These are phyloP conservation scores for Acanthamoeba lenticulata DNA, from an alignment of 208 protist species.

Conservation along the genomic window DNA sequence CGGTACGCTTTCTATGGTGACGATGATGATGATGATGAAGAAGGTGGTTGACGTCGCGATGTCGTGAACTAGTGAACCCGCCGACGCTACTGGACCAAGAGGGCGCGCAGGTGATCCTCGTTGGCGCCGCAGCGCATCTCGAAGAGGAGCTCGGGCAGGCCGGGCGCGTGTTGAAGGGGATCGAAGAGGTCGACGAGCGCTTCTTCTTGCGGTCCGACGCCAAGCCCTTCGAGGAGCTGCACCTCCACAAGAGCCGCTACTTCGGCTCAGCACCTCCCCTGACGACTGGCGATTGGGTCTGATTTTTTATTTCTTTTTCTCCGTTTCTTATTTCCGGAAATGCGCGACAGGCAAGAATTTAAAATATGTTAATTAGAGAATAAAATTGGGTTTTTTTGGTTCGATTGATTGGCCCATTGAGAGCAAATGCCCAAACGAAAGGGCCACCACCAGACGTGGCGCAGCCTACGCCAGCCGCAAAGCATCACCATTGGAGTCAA, in stretches of 20 bases:
- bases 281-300: neutral
- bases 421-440: too few relatives aligned
- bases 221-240: neutral
- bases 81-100: slow-evolving; percentile 8
- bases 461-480: too few relatives aligned
- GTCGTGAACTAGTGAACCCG: slow-evolving; percentile 5
- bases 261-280: neutral
- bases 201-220: neutral
- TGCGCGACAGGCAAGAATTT: too few relatives aligned
- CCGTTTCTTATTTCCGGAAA: too few relatives aligned
- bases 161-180: neutral
- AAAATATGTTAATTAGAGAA: too few relatives aligned
- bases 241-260: neutral
- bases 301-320: too few relatives aligned
- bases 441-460: too few relatives aligned
- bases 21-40: too few relatives aligned
- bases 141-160: neutral
- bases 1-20: neutral
- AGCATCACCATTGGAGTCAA: too few relatives aligned
- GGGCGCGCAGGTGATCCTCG: neutral
- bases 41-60: too few relatives aligned
- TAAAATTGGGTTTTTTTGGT: too few relatives aligned
- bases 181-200: neutral
- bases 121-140: neutral
- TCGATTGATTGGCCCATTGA: too few relatives aligned